Base-by-base conservation (phyloP, 805 yeast genomes). In the Cyberlindnera meyerae region DNA sequence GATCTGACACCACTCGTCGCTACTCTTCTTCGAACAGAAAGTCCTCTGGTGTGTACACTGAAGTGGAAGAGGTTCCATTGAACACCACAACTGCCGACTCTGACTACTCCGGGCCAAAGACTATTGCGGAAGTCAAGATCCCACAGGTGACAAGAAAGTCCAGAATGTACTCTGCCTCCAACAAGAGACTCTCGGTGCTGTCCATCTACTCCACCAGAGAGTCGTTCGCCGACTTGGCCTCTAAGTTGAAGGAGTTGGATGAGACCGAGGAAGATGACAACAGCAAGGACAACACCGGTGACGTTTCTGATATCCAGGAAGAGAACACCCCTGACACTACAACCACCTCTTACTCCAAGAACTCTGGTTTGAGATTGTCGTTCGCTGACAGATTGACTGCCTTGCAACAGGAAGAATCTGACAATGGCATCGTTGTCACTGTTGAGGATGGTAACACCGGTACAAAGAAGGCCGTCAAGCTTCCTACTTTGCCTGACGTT, bases 121-220 rank as follows among this genome's bases (percentile, higher is more conserved):
- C 64, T 11, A 65, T 82, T 29, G 73, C 83, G 14, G 82, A 77
- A 43, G 79, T 82, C 29, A 68, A 69, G 39, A 76, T 82, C 33
- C 90, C 90, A 16, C 75, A 73, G 43, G 85, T 82, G 24, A 74
- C 88, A 0, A 74, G 88, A 57, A 73, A 74, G 48, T 79, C 86
- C 3, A 71, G 74, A 50, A 66, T 74, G 38, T 79, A 78, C 53
- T 70, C 81, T 25, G 69, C 70, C 38, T 73, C 78, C 6, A 76
- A 76, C 52, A 82, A 78, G 58, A 71, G 93, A 52, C 63, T 80
- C 36, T 78, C 86, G 22, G 82, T 82, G n/a, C 57, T 82, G 28
- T 79, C 88, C 1, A 63, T 80, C 58, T 79, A 79, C 49, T 81
- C 89, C 1, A 76, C 88, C 3, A 77, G 72, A 43, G 75, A 71